Base-by-base conservation (phyloP, 1,139 yeast species). In the Waltiozyma solani region DNA sequence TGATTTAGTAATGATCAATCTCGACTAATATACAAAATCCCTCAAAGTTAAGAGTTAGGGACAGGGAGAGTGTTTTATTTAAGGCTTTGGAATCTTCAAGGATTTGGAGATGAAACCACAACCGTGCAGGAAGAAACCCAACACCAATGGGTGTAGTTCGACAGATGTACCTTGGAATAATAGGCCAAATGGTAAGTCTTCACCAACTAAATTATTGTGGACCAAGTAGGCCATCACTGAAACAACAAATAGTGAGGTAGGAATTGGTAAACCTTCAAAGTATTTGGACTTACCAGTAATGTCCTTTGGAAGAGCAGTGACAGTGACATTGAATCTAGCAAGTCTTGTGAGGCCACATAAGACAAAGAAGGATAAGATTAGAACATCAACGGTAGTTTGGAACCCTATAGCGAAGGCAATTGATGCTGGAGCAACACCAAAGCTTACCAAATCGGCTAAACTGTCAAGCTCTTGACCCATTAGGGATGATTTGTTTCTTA, bases 401-500 rank as follows among this genome's bases (percentile, higher is more conserved):
- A 89, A 76, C 2, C 98, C 98, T 56, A 89, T 74, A 30, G 91
- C 78, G 59, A 87, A 91, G 3, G 95, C 98, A 59, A 86, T 81
- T 15, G 89, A 72, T 2, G 96, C 95, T 5, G 96, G 96, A 5
- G 93, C 85, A 19, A 87, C 95, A 44, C 95, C 94, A 59, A 89
- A 89, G 14, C 95, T 81, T 25, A 91, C 76, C 55, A 91, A 74
- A 62, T 91, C 98, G 20, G 98, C 98, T 53, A 91, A 71, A 2
- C 96, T 86, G 58, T 91, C 98, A 52, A 91, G 75, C 63, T 91
- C 98, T 62, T 91, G 97, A 43, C 98, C 98, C 86, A 93, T 85
- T 42, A 91, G 69, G 20, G 95, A 81, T 3, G 95, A 76, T 64
- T 91, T 86, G 60, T 87, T 82, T 63, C 96, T 76, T 66, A 91